Evolutionary conservation across 345 rosid species (phyloP).

Genomic region (Chamaenerion angustifolium): DNA sequence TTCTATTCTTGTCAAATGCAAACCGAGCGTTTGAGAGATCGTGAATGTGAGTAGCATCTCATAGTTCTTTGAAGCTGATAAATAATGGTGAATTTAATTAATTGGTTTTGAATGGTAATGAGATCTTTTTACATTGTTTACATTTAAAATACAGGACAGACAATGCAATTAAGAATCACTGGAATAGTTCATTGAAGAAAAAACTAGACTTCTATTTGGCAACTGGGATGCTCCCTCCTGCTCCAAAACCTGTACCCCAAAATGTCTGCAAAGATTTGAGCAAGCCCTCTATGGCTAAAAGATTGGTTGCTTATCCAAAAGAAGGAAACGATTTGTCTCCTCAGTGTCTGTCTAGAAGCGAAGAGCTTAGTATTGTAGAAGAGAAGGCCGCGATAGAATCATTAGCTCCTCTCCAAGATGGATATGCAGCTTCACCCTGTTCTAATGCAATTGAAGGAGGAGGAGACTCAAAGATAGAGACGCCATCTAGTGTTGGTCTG

Average conservation of each 20-base stretch:
- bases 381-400: constrained; percentile 35
- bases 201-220: constrained; percentile 61
- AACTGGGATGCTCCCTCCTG: constrained; percentile 63
- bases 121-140: too few species aligned
- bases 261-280: constrained; percentile 24
- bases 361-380: constrained; percentile 27
- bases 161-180: constrained; percentile 89
- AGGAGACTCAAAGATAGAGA: constrained; percentile 25
- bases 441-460: constrained; percentile 36
- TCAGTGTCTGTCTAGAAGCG: constrained; percentile 35
- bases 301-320: constrained; percentile 14
- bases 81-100: too few species aligned
- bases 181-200: constrained; percentile 98
- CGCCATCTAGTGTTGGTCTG: constrained; percentile 13
- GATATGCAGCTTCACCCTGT: constrained; percentile 28
- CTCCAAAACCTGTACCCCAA: constrained; percentile 29
- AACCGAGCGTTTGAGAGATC: too few species aligned
- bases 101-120: too few species aligned
- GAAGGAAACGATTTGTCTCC: constrained; percentile 39
- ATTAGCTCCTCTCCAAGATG: constrained; percentile 22
- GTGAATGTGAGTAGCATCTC: too few species aligned
- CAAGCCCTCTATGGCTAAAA: constrained; percentile 16
- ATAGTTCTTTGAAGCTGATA: too few species aligned
- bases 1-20: not conserved
- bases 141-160: constrained; percentile 57